Evolutionary conservation across 805 yeast genomes (phyloP).

Genomic region (Metschnikowia kofuensis): DNA sequence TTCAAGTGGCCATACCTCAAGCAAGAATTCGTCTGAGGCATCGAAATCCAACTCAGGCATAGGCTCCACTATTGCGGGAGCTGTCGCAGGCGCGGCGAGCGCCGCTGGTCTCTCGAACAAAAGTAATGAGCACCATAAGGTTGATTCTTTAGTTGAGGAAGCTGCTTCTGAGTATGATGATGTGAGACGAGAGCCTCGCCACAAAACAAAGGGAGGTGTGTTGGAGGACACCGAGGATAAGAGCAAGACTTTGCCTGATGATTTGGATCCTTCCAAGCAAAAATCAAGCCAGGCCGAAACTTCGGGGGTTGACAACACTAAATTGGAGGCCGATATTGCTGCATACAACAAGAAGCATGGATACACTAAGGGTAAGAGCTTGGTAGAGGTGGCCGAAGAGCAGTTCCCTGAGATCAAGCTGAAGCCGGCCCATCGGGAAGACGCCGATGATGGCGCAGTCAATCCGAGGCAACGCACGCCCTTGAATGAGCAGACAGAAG

Average conservation of each 20-base stretch:
- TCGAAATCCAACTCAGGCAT: constrained; percentile 1
- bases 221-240: constrained; percentile 5
- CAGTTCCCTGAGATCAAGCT: constrained; percentile 16
- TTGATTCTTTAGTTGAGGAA: constrained; percentile 20
- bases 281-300: constrained; percentile 3
- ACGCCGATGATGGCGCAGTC: constrained; percentile 1
- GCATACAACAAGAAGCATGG: constrained; percentile 30
- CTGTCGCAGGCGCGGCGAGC: constrained; percentile 20
- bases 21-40: neutral
- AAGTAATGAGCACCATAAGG: constrained; percentile 7
- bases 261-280: constrained; percentile 3
- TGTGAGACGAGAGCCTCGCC: constrained; percentile 10
- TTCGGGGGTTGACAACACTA: constrained; percentile 13
- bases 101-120: constrained; percentile 14
- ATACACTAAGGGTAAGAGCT: constrained; percentile 20
- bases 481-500: constrained; percentile 1
- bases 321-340: constrained; percentile 23
- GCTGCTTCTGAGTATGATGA: constrained; percentile 16
- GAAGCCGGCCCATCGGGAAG: constrained; percentile 16
- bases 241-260: constrained; percentile 3
- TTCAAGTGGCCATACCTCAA: neutral
- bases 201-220: constrained; percentile 9
- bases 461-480: constrained; percentile 6
- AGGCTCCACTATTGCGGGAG: constrained; percentile 18
- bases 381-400: constrained; percentile 29